A percentile compares a stretch with the other conserved stretches of the same genome.
These are phyloP conservation scores for Tulasnella sp. DNA, from an alignment of 768 basidiomycete genomes.

Conservation along the genomic window DNA sequence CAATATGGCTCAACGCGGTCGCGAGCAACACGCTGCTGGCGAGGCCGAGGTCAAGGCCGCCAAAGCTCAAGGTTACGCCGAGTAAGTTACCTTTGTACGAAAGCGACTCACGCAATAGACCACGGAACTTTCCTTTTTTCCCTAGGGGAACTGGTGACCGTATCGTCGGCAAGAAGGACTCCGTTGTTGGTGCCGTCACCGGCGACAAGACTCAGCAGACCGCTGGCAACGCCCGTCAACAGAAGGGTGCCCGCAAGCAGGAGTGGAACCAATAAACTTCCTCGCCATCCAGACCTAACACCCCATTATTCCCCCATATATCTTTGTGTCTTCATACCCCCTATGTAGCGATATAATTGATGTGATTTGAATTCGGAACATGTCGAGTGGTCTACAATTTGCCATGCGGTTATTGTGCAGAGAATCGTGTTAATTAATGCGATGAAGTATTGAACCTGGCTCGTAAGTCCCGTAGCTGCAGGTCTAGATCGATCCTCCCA, in stretches of 20 bases:
- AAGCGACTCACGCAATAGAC: background rate
- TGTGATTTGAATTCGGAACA: background rate
- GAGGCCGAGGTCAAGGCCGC: conserved; percentile 29
- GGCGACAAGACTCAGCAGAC: conserved; percentile 42
- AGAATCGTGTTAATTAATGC: too few relatives aligned
- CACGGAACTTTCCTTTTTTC: background rate
- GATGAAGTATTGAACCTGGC: too few relatives aligned
- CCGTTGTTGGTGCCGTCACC: conserved; percentile 42
- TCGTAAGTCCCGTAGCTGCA: too few relatives aligned
- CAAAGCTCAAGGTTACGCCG: conserved; percentile 27
- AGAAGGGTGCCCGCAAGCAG: background rate
- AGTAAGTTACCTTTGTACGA: background rate
- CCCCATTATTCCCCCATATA: background rate
- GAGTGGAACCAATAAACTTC: background rate
- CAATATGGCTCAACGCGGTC: background rate
- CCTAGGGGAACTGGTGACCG: conserved; percentile 32
- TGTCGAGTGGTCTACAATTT: background rate
- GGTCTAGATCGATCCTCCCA: conserved; percentile 11
- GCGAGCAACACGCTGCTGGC: conserved; percentile 34
- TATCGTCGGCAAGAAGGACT: conserved; percentile 39
- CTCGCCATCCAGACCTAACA: background rate
- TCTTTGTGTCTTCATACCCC: background rate
- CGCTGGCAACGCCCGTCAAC: conserved; percentile 18
- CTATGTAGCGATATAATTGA: background rate
- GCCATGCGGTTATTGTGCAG: too few relatives aligned